Conservation (phyloP, 2,329 filamentous ascomycete species). For the Acrocalymma vagum region DNA sequence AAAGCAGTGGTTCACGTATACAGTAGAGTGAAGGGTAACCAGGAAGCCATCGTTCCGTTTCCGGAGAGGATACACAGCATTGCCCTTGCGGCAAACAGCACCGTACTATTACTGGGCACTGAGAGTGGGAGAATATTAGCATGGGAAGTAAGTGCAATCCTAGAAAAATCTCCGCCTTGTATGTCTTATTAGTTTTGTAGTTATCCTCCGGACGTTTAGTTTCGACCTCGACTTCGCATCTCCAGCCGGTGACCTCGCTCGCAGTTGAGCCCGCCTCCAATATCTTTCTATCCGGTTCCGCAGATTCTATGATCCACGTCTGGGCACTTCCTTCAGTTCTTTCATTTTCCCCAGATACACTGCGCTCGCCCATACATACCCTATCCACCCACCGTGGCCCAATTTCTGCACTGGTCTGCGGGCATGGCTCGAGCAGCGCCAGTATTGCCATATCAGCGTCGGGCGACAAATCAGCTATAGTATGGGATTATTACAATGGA, state of each 20-base stretch:
- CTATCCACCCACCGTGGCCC: slow-evolving; percentile 80
- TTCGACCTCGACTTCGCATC: slow-evolving; percentile 78
- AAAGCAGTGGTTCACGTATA: slow-evolving; percentile 96
- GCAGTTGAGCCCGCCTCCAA: slow-evolving; percentile 73
- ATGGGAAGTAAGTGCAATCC: slow-evolving; percentile 79
- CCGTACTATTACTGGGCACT: slow-evolving; percentile 80
- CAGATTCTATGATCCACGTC: slow-evolving; percentile 89
- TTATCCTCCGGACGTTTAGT: slow-evolving; percentile 78
- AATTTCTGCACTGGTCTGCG: slow-evolving; percentile 70
- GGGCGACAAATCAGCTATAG: slow-evolving; percentile 85
- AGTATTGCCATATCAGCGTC: slow-evolving; percentile 87
- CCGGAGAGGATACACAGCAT: slow-evolving; percentile 85
- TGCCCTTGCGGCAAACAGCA: slow-evolving; percentile 71
- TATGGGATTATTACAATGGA: slow-evolving; percentile 91
- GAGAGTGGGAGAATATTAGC: slow-evolving; percentile 84
- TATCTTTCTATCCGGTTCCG: slow-evolving; percentile 79
- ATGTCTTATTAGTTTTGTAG: slow-evolving; percentile 51
- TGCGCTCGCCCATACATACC: slow-evolving; percentile 74
- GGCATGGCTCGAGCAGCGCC: slow-evolving; percentile 74
- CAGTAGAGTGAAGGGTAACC: slow-evolving; percentile 80
- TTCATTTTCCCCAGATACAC: slow-evolving; percentile 63
- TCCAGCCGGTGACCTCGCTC: slow-evolving; percentile 81
- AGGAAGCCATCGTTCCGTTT: slow-evolving; percentile 89
- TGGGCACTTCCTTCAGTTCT: slow-evolving; percentile 85
- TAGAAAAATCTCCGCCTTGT: slow-evolving; percentile 24